These are phyloP conservation scores for Rubia peregrina DNA, from an alignment of 305 asterid genomes.

Conservation along the genomic window DNA sequence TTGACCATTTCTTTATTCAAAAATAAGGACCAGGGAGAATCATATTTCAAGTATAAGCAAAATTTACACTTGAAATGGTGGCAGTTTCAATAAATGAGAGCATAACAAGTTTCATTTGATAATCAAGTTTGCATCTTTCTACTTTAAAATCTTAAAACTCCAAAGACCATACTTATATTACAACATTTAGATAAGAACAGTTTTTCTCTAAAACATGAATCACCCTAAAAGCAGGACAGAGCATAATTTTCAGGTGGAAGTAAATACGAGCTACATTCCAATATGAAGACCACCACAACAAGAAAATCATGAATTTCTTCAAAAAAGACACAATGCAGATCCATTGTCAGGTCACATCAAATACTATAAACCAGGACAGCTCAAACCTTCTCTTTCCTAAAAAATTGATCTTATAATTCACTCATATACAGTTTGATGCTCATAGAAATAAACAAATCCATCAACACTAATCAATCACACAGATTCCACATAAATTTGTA, in stretches of 20 bases:
- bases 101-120: not conserved
- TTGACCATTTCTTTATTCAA: not conserved
- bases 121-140: conserved; percentile 2
- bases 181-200: not conserved
- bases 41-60: not conserved
- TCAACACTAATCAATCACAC: not conserved
- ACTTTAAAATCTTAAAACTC: not conserved
- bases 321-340: not conserved
- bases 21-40: not conserved
- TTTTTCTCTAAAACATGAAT: not conserved
- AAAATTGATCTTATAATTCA: not conserved
- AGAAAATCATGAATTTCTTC: not conserved
- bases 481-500: not conserved
- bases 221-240: not conserved
- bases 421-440: not conserved
- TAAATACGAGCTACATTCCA: not conserved
- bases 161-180: not conserved
- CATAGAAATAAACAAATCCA: not conserved
- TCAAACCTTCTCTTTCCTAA: not conserved
- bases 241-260: not conserved
- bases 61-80: not conserved
- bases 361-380: not conserved
- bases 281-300: not conserved
- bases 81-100: not conserved
- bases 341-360: too few species aligned